Conservation (phyloP, 495 filamentous ascomycete genomes). For the Xylaria sp. region DNA sequence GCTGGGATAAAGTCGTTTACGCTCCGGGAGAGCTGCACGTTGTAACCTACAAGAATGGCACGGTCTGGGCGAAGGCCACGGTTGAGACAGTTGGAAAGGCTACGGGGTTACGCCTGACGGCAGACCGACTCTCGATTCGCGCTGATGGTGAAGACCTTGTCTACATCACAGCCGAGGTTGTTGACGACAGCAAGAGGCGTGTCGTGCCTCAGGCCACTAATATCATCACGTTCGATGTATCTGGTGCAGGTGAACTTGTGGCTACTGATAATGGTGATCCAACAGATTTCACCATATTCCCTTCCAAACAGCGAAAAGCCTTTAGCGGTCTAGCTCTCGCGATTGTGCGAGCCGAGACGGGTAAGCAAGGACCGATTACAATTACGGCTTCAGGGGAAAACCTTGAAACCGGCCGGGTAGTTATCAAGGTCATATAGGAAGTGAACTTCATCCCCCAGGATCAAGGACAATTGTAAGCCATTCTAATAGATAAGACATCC, state of each 20-base stretch:
- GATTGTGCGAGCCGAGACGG: constrained; percentile 40
- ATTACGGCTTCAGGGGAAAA: constrained; percentile 41
- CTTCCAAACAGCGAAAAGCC: constrained; percentile 44
- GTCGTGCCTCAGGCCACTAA: not conserved
- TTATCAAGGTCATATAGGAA: not conserved
- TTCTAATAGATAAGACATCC: not conserved
- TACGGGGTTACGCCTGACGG: constrained; percentile 1
- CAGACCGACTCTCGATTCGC: constrained; percentile 12
- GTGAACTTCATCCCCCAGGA: not conserved
- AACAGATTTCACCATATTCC: constrained; percentile 45
- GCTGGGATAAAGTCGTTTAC: constrained; percentile 23
- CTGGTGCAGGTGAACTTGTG: constrained; percentile 44
- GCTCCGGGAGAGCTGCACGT: constrained; percentile 14
- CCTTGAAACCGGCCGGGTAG: constrained; percentile 24
- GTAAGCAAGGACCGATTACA: constrained; percentile 34
- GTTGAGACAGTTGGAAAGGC: constrained; percentile 14
- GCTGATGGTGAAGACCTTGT: constrained; percentile 22
- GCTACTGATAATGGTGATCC: constrained; percentile 53
- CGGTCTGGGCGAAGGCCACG: constrained; percentile 18
- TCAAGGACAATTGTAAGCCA: not conserved
- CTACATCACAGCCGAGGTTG: constrained; percentile 20
- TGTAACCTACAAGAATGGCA: constrained; percentile 22
- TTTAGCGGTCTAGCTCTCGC: constrained; percentile 49
- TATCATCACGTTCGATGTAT: constrained; percentile 34
- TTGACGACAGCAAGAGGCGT: constrained; percentile 17